A percentile compares a stretch with the other conserved stretches of the same genome.
phyloP scores from a whole-genome alignment of 345 rosid species.

The Lumnitzera racemosa region DNA sequence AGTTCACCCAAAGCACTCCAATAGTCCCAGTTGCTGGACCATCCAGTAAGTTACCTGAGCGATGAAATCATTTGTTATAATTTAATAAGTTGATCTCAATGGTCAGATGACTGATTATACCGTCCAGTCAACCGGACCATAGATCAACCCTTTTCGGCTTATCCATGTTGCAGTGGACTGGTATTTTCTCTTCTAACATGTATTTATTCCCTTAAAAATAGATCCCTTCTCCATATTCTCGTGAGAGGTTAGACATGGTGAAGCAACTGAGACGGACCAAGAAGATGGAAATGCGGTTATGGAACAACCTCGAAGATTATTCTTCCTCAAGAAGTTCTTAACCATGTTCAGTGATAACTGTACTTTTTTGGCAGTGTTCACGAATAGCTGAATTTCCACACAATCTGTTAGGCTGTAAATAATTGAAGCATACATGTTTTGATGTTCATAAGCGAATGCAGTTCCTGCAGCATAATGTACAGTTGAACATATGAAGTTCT shows the following conservation, averaged over 20 bases:
- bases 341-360: no score
- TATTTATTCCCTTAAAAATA: slow-evolving; percentile 10
- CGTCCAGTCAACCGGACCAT: background rate
- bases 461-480: no score
- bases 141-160: no score
- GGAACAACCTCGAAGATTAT: slow-evolving; percentile 37
- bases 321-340: slow-evolving; percentile 14
- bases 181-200: slow-evolving; percentile 3
- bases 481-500: no score
- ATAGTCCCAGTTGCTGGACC: background rate
- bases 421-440: no score
- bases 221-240: slow-evolving; percentile 65
- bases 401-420: no score
- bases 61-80: no score
- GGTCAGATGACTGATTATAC: background rate
- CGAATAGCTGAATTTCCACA: no score
- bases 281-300: slow-evolving; percentile 38
- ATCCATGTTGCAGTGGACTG: no score
- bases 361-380: no score
- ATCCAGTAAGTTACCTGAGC: no score
- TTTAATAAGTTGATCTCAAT: background rate
- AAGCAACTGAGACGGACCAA: slow-evolving; percentile 50
- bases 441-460: no score
- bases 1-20: background rate
- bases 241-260: slow-evolving; percentile 42